Conservation (phyloP, 768 basidiomycete genomes). For the Collybiopsis luxurians region DNA sequence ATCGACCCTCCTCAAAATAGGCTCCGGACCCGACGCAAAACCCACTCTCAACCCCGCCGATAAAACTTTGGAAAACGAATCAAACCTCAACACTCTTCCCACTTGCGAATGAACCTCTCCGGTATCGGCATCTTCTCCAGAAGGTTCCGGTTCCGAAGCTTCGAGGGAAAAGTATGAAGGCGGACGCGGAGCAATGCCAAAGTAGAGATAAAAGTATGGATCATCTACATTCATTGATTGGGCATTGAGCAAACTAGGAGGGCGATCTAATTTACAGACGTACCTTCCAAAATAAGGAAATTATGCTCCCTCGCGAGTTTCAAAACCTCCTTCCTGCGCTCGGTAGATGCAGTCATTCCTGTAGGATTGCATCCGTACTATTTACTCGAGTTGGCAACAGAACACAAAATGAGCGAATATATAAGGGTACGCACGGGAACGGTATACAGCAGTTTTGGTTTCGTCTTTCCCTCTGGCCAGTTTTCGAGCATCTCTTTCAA, state of each 20-base stretch:
- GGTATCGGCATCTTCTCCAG: conserved; percentile 18
- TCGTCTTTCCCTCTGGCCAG: conserved; percentile 71
- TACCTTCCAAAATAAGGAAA: conserved; percentile 85
- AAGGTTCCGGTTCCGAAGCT: conserved; percentile 49
- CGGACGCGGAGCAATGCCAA: conserved; percentile 57
- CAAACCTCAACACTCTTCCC: conserved; percentile 85
- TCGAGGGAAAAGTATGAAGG: conserved; percentile 86
- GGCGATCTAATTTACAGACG: conserved; percentile 10
- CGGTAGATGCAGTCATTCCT: conserved; percentile 70
- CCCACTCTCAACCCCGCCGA: conserved; percentile 80
- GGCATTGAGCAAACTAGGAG: not conserved
- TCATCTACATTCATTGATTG: conserved; percentile 54
- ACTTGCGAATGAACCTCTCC: conserved; percentile 31
- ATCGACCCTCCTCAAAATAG: conserved; percentile 68
- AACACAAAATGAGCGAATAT: conserved; percentile 8
- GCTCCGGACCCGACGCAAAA: conserved; percentile 72
- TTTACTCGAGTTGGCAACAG: not conserved
- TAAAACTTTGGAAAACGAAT: conserved; percentile 84
- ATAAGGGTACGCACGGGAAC: conserved; percentile 52
- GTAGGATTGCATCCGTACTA: conserved; percentile 88
- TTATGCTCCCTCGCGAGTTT: conserved; percentile 68
- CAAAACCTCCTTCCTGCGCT: conserved; percentile 71
- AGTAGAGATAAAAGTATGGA: conserved; percentile 79
- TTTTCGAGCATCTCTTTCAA: conserved; percentile 64
- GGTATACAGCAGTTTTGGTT: conserved; percentile 80